Conservation (phyloP, 2,329 filamentous ascomycete species). For the Hypoxylon sp. region DNA sequence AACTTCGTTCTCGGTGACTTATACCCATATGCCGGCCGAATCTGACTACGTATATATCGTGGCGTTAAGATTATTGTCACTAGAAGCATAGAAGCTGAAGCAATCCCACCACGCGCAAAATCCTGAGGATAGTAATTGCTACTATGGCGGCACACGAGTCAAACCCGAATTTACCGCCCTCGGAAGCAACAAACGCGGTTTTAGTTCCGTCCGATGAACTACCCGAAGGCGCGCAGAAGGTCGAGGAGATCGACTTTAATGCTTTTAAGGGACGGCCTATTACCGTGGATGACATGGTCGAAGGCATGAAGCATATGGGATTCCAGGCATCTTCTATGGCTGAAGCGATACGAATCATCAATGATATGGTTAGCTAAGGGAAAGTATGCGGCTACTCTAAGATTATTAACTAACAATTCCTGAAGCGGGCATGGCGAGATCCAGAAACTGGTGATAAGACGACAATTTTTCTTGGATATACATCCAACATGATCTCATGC, state of each 20-base stretch:
- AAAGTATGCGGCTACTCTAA: slow-evolving; percentile 36
- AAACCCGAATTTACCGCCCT: slow-evolving; percentile 64
- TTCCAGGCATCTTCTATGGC: slow-evolving; percentile 82
- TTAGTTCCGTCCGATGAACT: slow-evolving; percentile 87
- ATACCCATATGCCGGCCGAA: slow-evolving; percentile 5
- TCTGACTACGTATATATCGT: slow-evolving; percentile 5
- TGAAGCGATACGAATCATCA: slow-evolving; percentile 90
- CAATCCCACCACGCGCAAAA: slow-evolving; percentile 7
- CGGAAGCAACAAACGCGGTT: slow-evolving; percentile 82
- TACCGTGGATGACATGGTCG: slow-evolving; percentile 86
- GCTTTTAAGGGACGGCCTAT: slow-evolving; percentile 80
- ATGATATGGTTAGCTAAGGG: slow-evolving; percentile 82
- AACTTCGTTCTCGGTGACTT: slow-evolving; percentile 5
- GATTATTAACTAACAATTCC: slow-evolving; percentile 46
- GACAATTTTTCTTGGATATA: slow-evolving; percentile 97
- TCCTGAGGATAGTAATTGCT: neutral
- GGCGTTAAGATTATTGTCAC: slow-evolving; percentile 15
- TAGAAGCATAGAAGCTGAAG: slow-evolving; percentile 11
- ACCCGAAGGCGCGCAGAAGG: slow-evolving; percentile 81
- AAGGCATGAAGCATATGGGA: slow-evolving; percentile 88
- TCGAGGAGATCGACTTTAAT: slow-evolving; percentile 95
- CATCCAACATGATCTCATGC: slow-evolving; percentile 96
- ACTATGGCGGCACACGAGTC: slow-evolving; percentile 48
- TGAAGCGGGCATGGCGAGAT: slow-evolving; percentile 81
- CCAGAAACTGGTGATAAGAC: slow-evolving; percentile 83